Evolutionary conservation across 768 basidiomycete genomes (phyloP).

Genomic region (Sporobolomyces roseus): DNA sequence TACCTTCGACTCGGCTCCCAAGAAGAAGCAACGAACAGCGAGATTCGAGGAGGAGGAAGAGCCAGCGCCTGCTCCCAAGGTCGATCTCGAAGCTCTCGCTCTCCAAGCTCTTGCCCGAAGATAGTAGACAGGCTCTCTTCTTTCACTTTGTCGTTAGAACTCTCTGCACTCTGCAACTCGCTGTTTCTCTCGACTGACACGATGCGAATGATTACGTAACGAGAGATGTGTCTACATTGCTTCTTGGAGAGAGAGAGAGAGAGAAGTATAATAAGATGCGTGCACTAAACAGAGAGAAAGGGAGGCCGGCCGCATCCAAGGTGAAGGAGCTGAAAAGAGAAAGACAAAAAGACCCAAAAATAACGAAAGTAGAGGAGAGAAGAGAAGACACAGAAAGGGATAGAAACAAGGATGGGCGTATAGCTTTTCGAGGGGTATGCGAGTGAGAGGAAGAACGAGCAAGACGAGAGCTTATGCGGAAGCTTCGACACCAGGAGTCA

Average conservation of each 20-base stretch:
- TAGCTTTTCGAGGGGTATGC: too few species aligned
- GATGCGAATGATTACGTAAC: background rate
- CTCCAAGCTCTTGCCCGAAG: constrained; percentile 35
- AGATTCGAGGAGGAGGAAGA: constrained; percentile 11
- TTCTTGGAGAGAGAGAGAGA: background rate
- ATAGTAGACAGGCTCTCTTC: too few species aligned
- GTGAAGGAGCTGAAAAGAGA: background rate
- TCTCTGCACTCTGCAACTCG: background rate
- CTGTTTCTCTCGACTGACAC: too few species aligned
- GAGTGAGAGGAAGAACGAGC: background rate
- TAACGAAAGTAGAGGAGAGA: background rate
- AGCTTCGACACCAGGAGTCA: constrained; percentile 20
- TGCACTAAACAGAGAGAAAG: background rate
- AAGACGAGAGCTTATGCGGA: background rate
- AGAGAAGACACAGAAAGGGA: background rate
- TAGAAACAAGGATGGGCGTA: background rate
- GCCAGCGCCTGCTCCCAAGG: constrained; percentile 16
- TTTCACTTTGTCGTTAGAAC: too few species aligned
- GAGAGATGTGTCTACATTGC: constrained; percentile 19
- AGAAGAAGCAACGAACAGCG: constrained; percentile 14
- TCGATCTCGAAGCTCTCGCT: constrained; percentile 43
- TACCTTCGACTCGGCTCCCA: constrained; percentile 58
- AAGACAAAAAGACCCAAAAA: background rate
- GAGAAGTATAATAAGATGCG: too few species aligned
- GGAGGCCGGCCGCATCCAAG: too few species aligned